phyloP scores from a whole-genome alignment of 2,329 filamentous ascomycete species.

The Phyllosticta paracitricarpa region DNA sequence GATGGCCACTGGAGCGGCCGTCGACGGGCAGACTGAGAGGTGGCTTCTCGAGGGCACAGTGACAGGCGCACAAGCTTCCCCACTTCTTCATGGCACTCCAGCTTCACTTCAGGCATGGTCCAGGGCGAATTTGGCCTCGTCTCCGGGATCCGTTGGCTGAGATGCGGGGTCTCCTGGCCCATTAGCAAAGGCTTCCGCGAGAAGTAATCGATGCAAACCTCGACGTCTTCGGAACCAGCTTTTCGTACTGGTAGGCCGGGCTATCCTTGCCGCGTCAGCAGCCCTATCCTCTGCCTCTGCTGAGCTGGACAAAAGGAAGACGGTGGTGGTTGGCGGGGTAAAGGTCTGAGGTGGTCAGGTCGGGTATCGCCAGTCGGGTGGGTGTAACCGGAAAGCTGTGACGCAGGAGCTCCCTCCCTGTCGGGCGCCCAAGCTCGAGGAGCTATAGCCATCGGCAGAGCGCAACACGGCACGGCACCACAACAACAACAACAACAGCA shows the following conservation, averaged over 20 bases:
- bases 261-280: background rate
- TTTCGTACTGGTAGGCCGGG: background rate
- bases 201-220: background rate
- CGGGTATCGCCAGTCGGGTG: no score
- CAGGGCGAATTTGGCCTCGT: background rate
- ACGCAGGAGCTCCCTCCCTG: background rate
- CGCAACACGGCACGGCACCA: background rate
- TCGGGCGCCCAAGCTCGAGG: background rate
- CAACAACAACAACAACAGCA: background rate
- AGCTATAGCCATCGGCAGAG: background rate
- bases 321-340: background rate
- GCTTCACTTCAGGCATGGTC: background rate
- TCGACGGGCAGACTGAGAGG: background rate
- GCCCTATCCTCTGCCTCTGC: background rate
- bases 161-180: background rate
- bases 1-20: no score
- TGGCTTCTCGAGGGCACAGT: background rate
- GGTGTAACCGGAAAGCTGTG: constrained; percentile 6
- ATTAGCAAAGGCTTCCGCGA: background rate
- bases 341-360: background rate
- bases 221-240: background rate
- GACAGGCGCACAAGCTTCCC: background rate
- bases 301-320: background rate
- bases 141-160: background rate
- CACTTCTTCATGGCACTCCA: background rate